Evolutionary conservation across 192 early-diverging fungal genomes (phyloP).

Genomic region (Backusella tarrabulga): DNA sequence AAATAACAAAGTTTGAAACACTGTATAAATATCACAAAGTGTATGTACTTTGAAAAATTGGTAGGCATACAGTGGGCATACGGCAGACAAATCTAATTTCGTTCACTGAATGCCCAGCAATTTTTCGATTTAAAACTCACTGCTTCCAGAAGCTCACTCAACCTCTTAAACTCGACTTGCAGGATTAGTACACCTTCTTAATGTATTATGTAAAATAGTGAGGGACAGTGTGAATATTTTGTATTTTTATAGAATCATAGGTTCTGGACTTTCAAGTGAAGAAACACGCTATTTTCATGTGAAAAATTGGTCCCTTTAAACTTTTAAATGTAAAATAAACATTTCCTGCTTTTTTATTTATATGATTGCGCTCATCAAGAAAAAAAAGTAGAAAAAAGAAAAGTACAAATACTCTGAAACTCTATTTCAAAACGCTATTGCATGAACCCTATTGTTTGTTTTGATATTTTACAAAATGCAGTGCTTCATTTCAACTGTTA

Average conservation of each 20-base stretch:
- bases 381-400: neutral
- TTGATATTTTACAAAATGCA: neutral
- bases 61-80: too few species aligned
- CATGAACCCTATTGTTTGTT: neutral
- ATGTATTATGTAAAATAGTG: neutral
- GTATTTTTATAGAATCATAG: neutral
- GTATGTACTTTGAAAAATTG: too few species aligned
- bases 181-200: too few species aligned
- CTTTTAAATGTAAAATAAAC: neutral
- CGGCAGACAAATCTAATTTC: too few species aligned
- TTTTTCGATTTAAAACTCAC: too few species aligned
- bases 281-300: neutral
- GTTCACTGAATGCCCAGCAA: too few species aligned
- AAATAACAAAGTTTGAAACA: too few species aligned
- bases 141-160: too few species aligned
- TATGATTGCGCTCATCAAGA: neutral
- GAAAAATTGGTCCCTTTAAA: neutral
- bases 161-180: too few species aligned
- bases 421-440: neutral
- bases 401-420: neutral
- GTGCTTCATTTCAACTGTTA: neutral
- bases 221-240: neutral
- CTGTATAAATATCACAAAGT: too few species aligned
- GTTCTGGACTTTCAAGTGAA: neutral
- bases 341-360: neutral